Percentiles rank a stretch among this genome's conserved stretches.
These are phyloP conservation scores for Entomortierella lignicola DNA, from an alignment of 192 early-diverging fungal genomes.

Conservation along the genomic window DNA sequence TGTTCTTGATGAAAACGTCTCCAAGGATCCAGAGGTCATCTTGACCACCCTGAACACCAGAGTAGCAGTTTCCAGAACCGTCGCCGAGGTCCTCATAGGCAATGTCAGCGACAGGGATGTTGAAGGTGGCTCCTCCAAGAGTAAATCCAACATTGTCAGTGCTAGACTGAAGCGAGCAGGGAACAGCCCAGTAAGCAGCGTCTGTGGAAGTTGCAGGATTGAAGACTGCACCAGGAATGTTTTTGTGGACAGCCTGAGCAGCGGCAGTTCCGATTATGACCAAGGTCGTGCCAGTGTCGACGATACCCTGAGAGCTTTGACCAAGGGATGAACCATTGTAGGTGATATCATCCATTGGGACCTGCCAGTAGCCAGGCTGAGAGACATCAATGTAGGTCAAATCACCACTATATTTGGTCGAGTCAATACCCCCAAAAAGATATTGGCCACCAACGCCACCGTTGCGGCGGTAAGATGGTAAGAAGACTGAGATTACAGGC, in stretches of 20 bases:
- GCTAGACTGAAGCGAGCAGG: slow-evolving; percentile 25
- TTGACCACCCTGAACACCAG: slow-evolving; percentile 28
- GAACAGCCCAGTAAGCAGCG: slow-evolving; percentile 8
- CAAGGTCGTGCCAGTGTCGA: slow-evolving; percentile 76
- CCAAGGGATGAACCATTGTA: slow-evolving; percentile 54
- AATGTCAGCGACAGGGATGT: slow-evolving; percentile 47
- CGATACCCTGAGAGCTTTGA: slow-evolving; percentile 49
- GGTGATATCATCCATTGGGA: slow-evolving; percentile 58
- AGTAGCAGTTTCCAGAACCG: slow-evolving; percentile 28
- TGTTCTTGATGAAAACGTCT: slow-evolving; percentile 53
- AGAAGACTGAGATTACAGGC: slow-evolving; percentile 71
- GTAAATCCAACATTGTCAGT: slow-evolving; percentile 44
- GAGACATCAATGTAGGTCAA: slow-evolving; percentile 64
- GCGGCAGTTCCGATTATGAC: slow-evolving; percentile 63
- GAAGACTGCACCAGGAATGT: slow-evolving; percentile 11
- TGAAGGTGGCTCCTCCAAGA: slow-evolving; percentile 49
- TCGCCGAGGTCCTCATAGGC: slow-evolving; percentile 40
- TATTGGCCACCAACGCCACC: slow-evolving; percentile 25
- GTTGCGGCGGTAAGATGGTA: slow-evolving; percentile 51
- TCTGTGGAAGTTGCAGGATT: slow-evolving; percentile 9
- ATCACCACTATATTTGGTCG: slow-evolving; percentile 55
- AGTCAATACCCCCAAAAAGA: slow-evolving; percentile 67
- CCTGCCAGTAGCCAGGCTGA: slow-evolving; percentile 67
- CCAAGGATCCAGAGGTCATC: slow-evolving; percentile 65
- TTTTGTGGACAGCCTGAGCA: slow-evolving; percentile 60